phyloP scores from a whole-genome alignment of 805 yeast species.

The Starmerella apis region DNA sequence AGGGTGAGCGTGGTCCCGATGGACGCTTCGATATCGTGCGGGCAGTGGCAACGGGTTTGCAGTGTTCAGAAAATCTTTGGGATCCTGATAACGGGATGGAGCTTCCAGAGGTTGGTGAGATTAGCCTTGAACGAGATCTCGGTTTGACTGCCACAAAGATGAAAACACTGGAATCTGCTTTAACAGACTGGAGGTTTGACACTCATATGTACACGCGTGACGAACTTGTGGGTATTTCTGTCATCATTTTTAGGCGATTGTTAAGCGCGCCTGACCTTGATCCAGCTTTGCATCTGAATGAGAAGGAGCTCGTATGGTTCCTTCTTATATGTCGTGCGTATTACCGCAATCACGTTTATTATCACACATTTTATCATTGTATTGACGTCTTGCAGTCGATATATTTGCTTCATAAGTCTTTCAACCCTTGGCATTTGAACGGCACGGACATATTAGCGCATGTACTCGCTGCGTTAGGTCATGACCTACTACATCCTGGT shows the following conservation, averaged over 20 bases:
- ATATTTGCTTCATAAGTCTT: conserved; percentile 35
- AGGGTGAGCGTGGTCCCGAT: conserved; percentile 10
- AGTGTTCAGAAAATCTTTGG: conserved; percentile 1
- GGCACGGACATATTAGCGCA: conserved; percentile 47
- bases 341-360: conserved; percentile 76
- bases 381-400: conserved; percentile 91
- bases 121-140: conserved; percentile 12
- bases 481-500: conserved; percentile 95
- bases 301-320: conserved; percentile 47
- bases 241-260: conserved; percentile 43
- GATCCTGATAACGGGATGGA: conserved; percentile 9
- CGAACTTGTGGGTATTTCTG: conserved; percentile 55
- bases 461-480: conserved; percentile 79
- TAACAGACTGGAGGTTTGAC: conserved; percentile 50
- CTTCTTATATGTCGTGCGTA: conserved; percentile 62
- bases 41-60: not conserved
- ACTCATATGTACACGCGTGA: conserved; percentile 56
- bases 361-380: conserved; percentile 93
- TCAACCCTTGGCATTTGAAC: conserved; percentile 4
- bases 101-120: conserved; percentile 7
- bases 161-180: conserved; percentile 5
- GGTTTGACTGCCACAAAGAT: conserved; percentile 8
- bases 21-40: conserved; percentile 11
- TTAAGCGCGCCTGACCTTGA: conserved; percentile 21
- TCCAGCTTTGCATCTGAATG: conserved; percentile 23